A percentile compares a stretch with the other conserved stretches of the same genome.
Conservation (phyloP, 75 land plant species). For the Cupressus sempervirens region DNA sequence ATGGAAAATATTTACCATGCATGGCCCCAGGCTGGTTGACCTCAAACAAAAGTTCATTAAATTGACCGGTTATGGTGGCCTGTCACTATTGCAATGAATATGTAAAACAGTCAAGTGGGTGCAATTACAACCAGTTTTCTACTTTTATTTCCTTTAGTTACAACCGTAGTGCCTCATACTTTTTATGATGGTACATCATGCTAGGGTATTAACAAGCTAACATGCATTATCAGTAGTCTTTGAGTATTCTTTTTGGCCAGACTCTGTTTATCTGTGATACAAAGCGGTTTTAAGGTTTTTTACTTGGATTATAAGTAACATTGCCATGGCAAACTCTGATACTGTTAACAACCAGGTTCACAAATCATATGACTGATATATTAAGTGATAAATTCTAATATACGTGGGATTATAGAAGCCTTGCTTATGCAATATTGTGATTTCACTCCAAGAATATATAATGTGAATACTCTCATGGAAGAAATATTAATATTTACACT, state of each 20-base stretch:
- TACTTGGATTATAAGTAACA: not conserved
- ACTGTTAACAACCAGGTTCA: not conserved
- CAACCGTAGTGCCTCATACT: too few relatives aligned
- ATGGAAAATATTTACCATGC: not conserved
- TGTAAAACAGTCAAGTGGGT: not conserved
- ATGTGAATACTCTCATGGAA: not conserved
- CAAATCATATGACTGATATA: not conserved
- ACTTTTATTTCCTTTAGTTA: too few relatives aligned
- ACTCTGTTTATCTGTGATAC: not conserved
- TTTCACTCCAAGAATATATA: not conserved
- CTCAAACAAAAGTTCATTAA: not conserved
- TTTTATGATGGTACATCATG: not conserved
- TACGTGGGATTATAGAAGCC: not conserved
- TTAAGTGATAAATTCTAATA: not conserved
- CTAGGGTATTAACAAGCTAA: not conserved
- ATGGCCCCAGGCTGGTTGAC: not conserved
- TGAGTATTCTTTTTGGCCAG: not conserved
- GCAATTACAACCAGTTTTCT: not conserved
- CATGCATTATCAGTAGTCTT: not conserved
- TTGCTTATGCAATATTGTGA: not conserved
- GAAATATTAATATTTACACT: not conserved
- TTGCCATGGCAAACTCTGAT: not conserved
- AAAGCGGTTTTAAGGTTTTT: not conserved
- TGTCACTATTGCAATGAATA: not conserved
- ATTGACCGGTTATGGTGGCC: not conserved